Base-by-base conservation (phyloP, 306 rosid genomes). In the Cucurbita ficifolia region DNA sequence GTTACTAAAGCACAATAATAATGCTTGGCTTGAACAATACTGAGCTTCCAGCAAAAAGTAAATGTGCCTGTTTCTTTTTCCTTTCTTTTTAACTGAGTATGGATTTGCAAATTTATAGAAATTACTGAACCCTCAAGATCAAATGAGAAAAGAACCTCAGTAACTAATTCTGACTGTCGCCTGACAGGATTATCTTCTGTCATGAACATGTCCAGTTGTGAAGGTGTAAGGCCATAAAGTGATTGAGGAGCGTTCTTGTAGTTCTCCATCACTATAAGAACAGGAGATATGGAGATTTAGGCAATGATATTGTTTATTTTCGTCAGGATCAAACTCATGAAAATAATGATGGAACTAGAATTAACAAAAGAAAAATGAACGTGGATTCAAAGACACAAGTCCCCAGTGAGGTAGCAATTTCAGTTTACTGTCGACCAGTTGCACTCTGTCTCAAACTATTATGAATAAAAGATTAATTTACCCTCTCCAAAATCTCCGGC, bases 151-250 rank as follows among this genome's bases (percentile, higher is more conserved):
- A 43, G 39, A 69, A 94, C 99, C 99, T 94, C 96, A 58, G 91
- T 83, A 65, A 89, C 91, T 36, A 68, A 81, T 77, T 83, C 88
- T 36, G 92, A 58, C 85, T 85, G 90, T 76, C 81, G 71, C 68
- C 84, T 79, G 39, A 82, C 39, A 3, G 92, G 92, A 76, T 84
- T 94, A 79, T 89, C 96, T 81, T 86, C 90, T 9, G 92, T 89
- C 96, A 88, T 77, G 87, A 94, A 94, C 96, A 91, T 91, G 86
- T 91, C 92, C 86, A 94, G 80, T 83, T 94, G 99, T 43, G 97
- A 81, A 53, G 99, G 88, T 43, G 83, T 38, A 54, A 94, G 99
- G 72, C 99, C 99, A 76, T 89, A 91, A 70, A 94, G 88, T 83
- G 57, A 72, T 48, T 86, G 69, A 10, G 99, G 96, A 14, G 46